Percentiles rank a stretch among this genome's conserved stretches.
These are phyloP conservation scores for Nemania serpens DNA, from an alignment of 2,329 filamentous ascomycete species.

Conservation along the genomic window DNA sequence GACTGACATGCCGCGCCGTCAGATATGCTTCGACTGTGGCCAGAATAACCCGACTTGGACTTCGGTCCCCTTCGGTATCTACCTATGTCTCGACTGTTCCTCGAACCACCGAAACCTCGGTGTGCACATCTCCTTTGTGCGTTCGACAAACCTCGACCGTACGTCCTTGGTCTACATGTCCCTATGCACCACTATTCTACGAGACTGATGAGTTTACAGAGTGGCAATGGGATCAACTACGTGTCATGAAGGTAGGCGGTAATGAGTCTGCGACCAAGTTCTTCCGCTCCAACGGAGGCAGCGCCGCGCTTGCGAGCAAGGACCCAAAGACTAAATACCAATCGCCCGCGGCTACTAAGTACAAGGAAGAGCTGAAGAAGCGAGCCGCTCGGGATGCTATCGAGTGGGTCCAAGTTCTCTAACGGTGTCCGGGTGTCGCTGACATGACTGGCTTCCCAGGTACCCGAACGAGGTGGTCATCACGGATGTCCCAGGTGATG, in stretches of 20 bases:
- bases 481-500: slow-evolving; percentile 67
- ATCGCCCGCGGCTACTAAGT: slow-evolving; percentile 90
- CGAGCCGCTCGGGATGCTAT: slow-evolving; percentile 81
- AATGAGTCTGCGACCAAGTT: slow-evolving; percentile 98
- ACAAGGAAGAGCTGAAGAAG: slow-evolving; percentile 94
- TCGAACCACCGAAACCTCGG: slow-evolving; percentile 96
- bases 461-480: slow-evolving; percentile 86
- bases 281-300: slow-evolving; percentile 95
- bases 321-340: slow-evolving; percentile 97
- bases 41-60: slow-evolving; percentile 99
- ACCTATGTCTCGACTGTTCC: slow-evolving; percentile 96
- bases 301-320: slow-evolving; percentile 92
- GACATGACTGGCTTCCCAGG: slow-evolving; percentile 49
- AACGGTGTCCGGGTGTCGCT: slow-evolving; percentile 22
- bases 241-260: slow-evolving; percentile 96
- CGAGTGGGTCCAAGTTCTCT: slow-evolving; percentile 64
- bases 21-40: slow-evolving; percentile 97
- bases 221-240: slow-evolving; percentile 99
- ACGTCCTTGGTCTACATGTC: slow-evolving; percentile 50
- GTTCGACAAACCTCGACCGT: slow-evolving; percentile 98
- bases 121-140: slow-evolving; percentile 98
- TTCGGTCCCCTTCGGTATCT: slow-evolving; percentile 95
- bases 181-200: not conserved
- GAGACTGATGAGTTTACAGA: slow-evolving; percentile 53
- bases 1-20: not conserved